Percentiles rank a stretch among this genome's conserved stretches.
phyloP scores from a whole-genome alignment of 371 early-diverging fungal species.

The Mucor saturninus region DNA sequence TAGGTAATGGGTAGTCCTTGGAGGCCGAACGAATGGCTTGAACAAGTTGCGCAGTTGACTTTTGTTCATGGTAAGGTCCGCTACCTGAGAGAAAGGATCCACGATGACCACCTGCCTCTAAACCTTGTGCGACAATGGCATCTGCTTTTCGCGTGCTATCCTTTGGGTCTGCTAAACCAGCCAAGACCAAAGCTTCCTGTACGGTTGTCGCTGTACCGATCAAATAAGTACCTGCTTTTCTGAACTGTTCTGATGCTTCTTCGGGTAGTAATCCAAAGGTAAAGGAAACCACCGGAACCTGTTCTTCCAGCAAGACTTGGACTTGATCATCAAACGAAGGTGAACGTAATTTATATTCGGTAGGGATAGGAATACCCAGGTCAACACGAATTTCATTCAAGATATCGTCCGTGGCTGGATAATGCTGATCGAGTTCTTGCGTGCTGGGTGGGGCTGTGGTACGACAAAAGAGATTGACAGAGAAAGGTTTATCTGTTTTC shows the following conservation, averaged over 20 bases:
- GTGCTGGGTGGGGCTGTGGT: conserved; percentile 16
- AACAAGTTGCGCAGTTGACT: conserved; percentile 27
- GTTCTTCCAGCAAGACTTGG: conserved; percentile 42
- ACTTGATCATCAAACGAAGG: conserved; percentile 48
- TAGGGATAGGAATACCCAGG: conserved; percentile 32
- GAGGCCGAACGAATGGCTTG: conserved; percentile 13
- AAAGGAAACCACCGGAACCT: conserved; percentile 48
- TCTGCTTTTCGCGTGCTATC: conserved; percentile 37
- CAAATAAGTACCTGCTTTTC: conserved; percentile 38
- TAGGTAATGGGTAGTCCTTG: conserved; percentile 16
- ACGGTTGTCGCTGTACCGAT: conserved; percentile 54
- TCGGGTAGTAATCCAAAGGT: conserved; percentile 51
- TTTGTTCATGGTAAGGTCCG: conserved; percentile 13
- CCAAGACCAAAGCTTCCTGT: conserved; percentile 39
- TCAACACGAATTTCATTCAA: conserved; percentile 38
- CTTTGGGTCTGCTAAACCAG: conserved; percentile 23
- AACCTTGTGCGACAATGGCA: conserved; percentile 48
- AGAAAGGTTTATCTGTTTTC: conserved; percentile 40
- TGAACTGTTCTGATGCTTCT: conserved; percentile 24
- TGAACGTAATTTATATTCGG: conserved; percentile 34
- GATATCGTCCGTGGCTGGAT: conserved; percentile 27
- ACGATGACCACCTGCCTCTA: conserved; percentile 54
- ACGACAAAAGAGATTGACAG: conserved; percentile 51
- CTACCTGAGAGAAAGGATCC: conserved; percentile 34
- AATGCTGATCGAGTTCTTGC: conserved; percentile 35